Base-by-base conservation (phyloP, 768 basidiomycete genomes). In the Tylopilus plumbeoviolaceoides region DNA sequence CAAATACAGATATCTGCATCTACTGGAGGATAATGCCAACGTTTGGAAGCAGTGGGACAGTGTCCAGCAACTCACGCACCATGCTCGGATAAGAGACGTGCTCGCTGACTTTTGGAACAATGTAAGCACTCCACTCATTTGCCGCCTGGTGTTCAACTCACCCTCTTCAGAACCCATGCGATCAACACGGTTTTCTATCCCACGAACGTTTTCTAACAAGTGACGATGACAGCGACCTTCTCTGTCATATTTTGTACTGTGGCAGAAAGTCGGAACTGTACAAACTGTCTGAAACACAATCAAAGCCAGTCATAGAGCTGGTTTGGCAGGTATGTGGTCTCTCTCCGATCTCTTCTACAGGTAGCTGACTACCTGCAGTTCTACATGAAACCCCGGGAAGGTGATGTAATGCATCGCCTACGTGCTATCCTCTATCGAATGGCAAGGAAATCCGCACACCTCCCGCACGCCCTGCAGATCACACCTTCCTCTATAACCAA, bases 391-490 rank as follows among this genome's bases (percentile, higher is more conserved):
- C 1, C 1, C 20, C 44, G 43, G 20, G 25, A 51, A 5, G 14
- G 0, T 6, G 43, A 53, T 5, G 43, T 58, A 5, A 8, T 1
- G 17, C 53, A 36, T 47, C 66, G 53, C 20, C 52, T 66, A 30
- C 59, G 48, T 40, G 55, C 61, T 33, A 48, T 44, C 31, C 58
- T 66, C 31, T 63, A 67, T 15, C 66, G 68, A 31, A 55, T 70
- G 57, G 54, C 68, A 27, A 66, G 66, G 43, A 68, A 68, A 38
- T 68, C 55, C 5, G 58, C 54, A 17, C 54, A 67, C 42, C 47
- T 68, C 12, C 68, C 63, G 14, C 31, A 1, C 43, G 51, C 2
- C n/a, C n/a, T 65, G n/a, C 46, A 11, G 18, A 67, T 65, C 18
- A 27, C 10, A 40, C 25, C 6, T 25, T 9, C 42, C 12, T 52